Evolutionary conservation across 2,329 filamentous ascomycete genomes (phyloP), one percentile per base, ranked within the genome.

Genomic region (Diaporthe australafricana): DNA sequence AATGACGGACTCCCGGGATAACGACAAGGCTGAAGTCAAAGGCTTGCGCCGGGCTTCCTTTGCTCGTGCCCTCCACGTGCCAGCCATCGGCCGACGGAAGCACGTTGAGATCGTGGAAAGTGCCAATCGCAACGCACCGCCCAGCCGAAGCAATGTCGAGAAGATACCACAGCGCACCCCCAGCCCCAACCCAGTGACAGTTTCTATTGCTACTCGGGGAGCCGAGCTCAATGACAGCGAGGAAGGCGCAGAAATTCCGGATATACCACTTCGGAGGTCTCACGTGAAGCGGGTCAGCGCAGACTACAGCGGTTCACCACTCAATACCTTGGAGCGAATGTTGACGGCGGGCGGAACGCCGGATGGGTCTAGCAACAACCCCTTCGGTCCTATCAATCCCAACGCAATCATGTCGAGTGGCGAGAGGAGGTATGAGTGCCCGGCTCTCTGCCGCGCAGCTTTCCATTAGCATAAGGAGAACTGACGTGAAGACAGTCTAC

Each of bases 251-350:
- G 67, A 68, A 3, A 70, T 74, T 27, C 72, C 72, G 17, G 70
- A 72, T 20, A 74, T 74, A 14, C 72, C 72, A 30, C 67, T 74
- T 42, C 72, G 72, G 30, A 70, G 70, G 52, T 45, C 66, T n/a
- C 38, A 57, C 25, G 55, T 40, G 66, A 60, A 69, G 38, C 60
- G 60, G 22, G 48, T 56, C 40, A 55, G 60, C 35, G 12, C 52
- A 22, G 67, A 68, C 47, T 63, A 65, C 17, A 67, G 20, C n/a
- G 22, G 48, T 20, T 56, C 70, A 17, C 53, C 67, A 30, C 47
- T 70, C 16, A n/a, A n/a, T 27, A 55, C 62, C 12, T 52, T 72
- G 53, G 70, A 71, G 40, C 53, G 56, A 8, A 72, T 71, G 40
- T 32, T 69, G 56, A 40, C 32, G 5, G 25, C 50, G n/a, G 65